Base-by-base conservation (phyloP, 1,139 yeast genomes). In the Lodderomyces margitis region DNA sequence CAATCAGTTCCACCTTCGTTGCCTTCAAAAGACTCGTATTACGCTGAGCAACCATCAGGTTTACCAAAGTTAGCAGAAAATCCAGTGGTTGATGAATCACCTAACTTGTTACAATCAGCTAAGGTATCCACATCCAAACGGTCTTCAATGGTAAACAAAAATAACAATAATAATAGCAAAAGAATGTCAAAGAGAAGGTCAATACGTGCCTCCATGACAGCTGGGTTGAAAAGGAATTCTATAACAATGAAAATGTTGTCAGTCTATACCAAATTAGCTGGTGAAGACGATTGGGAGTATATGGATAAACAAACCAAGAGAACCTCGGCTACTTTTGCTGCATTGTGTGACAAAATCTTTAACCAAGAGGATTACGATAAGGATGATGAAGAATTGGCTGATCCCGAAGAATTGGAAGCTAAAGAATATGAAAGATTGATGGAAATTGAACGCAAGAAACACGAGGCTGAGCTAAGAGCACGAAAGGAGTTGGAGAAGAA, bases 301-400 rank as follows among this genome's bases (percentile, higher is more conserved):
- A 77, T 83, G 65, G 87, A 83, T 52, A 80, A 78, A 53, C 87
- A 81, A 58, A 81, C 88, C 14, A 83, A 79, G 62, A 74, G 92
- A 62, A 82, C 89, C 2, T 80, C 87, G 28, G 82, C 87, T 10
- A 85, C 86, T 44, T 84, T 84, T 66, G 92, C 89, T 9, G 75
- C 84, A 4, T 67, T 84, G 38, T 83, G 88, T 68, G 91, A 84
- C 62, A 81, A 80, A 58, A 79, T 84, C 46, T 84, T 84, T 64
- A 83, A 79, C 49, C 76, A 73, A 52, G 77, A 73, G 51, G 68
- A 62, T 3, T 79, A 80, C 55, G 79, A 79, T 50, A 75, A 74
- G 52, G 79, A 75, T 44, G 86, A 80, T 47, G 81, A 76, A 52
- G 66, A 62, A 39, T 62, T 73, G 48, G 61, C 68, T 7, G 78